Conservation (phyloP, 208 protist species). For the Crithidia expoeki region DNA sequence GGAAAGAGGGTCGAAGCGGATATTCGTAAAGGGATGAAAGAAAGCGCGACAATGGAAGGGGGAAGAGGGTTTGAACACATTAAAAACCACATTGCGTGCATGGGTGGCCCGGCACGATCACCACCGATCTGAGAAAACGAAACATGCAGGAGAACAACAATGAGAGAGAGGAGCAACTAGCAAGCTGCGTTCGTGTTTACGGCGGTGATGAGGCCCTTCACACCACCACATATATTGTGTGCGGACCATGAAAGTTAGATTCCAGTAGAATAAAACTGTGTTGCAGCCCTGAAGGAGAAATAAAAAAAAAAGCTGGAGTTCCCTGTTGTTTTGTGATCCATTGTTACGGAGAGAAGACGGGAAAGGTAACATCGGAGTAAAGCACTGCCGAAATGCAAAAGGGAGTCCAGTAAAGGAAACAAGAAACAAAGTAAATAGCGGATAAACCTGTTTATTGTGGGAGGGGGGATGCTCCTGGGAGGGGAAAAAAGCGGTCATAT, state of each 20-base stretch:
- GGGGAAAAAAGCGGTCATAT: neutral
- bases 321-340: neutral
- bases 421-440: neutral
- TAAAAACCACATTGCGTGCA: too few species aligned
- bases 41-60: too few species aligned
- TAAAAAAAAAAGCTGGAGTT: neutral
- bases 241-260: neutral
- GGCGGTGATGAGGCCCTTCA: neutral
- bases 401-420: neutral
- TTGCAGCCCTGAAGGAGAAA: neutral
- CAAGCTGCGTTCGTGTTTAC: neutral
- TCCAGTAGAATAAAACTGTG: neutral
- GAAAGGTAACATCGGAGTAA: neutral
- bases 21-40: neutral
- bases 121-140: too few species aligned
- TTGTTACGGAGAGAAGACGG: neutral
- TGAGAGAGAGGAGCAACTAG: too few species aligned
- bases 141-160: too few species aligned
- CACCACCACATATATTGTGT: neutral
- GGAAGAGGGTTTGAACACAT: neutral
- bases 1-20: neutral
- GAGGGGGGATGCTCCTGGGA: too few species aligned
- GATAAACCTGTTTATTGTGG: neutral
- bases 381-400: neutral
- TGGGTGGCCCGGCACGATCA: too few species aligned